Evolutionary conservation across 2,329 filamentous ascomycete species (phyloP), one percentile per base, ranked within the genome.

Genomic region (Akanthomyces dipterigenus): DNA sequence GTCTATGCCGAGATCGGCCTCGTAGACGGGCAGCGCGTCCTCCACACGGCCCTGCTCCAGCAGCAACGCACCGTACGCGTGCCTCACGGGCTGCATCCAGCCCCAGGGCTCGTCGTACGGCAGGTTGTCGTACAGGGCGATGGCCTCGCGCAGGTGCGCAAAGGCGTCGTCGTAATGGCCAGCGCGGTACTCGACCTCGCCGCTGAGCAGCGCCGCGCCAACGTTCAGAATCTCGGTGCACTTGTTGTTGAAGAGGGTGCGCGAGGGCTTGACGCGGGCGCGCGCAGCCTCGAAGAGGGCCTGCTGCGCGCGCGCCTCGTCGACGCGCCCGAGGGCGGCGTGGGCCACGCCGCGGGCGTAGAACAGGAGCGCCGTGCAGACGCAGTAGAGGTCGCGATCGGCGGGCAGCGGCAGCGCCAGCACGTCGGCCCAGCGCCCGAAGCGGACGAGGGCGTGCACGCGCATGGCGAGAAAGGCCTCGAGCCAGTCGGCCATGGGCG

Each of bases 401-500:
- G 70, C 60, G 0, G 88, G 88, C 0, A 89, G 63, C 0, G 74
- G 62, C 1, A 89, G 71, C 1, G 75, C 72, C 9, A 88, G 72
- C 24, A 92, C 77, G 1, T 90, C 86, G 0, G 84, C 68, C 90
- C 90, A 93, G 18, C 76, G 77, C 0, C 90, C 90, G 66, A 93
- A 93, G 0, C 90, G 84, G 49, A 93, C 79, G 18, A 90, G 76
- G 1, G 87, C 85, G 70, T 93, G 89, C 2, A 88, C 76, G 3
- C 85, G 81, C 70, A 90, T 84, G 1, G 82, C 81, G 3, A 89
- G 72, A 65, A 91, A 91, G 1, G 82, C 82, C 71, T 93, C 90
- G 1, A 92, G 76, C 85, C 88, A 92, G 71, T 92, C 88, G 1
- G 89, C 88, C 88, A 93, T 91, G 0, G 88, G 87, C 0, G 88